Evolutionary conservation across 352 stramenopile species (phyloP), one percentile per base, ranked within the genome.

Genomic region (Globisporangium carolinianum): DNA sequence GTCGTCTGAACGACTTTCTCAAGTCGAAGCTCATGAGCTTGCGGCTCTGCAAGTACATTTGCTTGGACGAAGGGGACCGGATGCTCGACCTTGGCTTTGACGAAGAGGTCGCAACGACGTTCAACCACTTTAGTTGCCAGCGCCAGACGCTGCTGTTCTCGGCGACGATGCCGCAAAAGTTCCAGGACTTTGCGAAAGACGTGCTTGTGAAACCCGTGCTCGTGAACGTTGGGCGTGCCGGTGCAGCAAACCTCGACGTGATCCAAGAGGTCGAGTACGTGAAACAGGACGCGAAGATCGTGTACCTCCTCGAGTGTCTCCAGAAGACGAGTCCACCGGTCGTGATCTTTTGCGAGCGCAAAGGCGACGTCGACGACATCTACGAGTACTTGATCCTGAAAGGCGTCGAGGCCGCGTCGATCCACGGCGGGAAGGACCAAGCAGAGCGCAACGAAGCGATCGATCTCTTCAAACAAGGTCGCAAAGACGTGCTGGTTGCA

Each of bases 261-360:
- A 99, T 99, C 65, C 97, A 99, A 71, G 96, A 99, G 64, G 96
- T 99, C 45, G 96, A 99, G 73, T 98, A 99, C 71, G 96, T 99
- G 10, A 98, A 98, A 68, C 89, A 98, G 63, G 97, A 99, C 65
- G 96, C 96, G 32, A 99, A 99, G 73, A 99, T 99, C 67, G 94
- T 99, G 1, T 99, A 99, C 57, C 67, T 99, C 43, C 79, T 99
- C 35, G 94, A 99, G 73, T 99, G 96, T 67, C 69, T 99, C 39
- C 96, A 99, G 72, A 99, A 99, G 76, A 99, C 97, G 5, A 96
- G 93, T 49, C 97, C 97, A 11, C 97, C 97, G 1, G 96, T 98
- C 5, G 85, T 98, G 53, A 98, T 99, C 52, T 99, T 99, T 75
- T 98, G 96, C 58, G 94, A 99, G 56, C 76, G 92, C 38, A 98